phyloP scores from a whole-genome alignment of 441 rosid genomes.

The Arabidopsis lyrata region DNA sequence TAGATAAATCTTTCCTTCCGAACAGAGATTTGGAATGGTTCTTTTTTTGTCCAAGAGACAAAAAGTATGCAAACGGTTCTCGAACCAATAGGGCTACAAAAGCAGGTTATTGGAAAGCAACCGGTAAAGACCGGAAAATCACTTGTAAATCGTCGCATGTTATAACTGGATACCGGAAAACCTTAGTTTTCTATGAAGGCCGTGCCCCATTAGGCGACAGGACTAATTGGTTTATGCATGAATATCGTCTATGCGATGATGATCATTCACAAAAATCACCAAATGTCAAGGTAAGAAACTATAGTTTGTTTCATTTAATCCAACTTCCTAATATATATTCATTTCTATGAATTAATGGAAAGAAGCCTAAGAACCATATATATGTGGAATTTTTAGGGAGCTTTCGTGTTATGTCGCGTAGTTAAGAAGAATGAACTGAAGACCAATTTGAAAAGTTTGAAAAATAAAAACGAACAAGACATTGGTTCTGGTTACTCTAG shows the following conservation, averaged over 20 bases:
- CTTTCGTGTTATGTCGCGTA: slow-evolving; percentile 75
- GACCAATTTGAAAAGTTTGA: slow-evolving; percentile 29
- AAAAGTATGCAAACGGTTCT: slow-evolving; percentile 79
- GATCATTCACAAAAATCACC: slow-evolving; percentile 51
- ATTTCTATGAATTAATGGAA: background rate
- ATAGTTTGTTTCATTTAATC: background rate
- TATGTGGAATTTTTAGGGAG: slow-evolving; percentile 54
- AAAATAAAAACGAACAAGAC: slow-evolving; percentile 49
- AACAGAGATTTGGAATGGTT: slow-evolving; percentile 86
- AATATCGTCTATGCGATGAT: slow-evolving; percentile 78
- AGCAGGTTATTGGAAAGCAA: slow-evolving; percentile 87
- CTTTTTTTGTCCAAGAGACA: slow-evolving; percentile 75
- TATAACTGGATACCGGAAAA: slow-evolving; percentile 69
- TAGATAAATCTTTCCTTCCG: slow-evolving; percentile 76
- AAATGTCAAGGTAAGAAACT: slow-evolving; percentile 54
- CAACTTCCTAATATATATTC: background rate
- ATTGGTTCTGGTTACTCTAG: slow-evolving; percentile 49
- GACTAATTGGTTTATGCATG: slow-evolving; percentile 86
- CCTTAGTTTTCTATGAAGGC: slow-evolving; percentile 83
- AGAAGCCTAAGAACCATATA: background rate
- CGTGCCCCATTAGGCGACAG: slow-evolving; percentile 87
- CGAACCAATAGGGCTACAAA: slow-evolving; percentile 79
- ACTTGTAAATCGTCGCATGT: slow-evolving; percentile 57
- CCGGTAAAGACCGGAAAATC: slow-evolving; percentile 82
- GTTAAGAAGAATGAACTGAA: slow-evolving; percentile 66